Conservation (phyloP, 768 basidiomycete genomes). For the Leccinellum luteum region DNA sequence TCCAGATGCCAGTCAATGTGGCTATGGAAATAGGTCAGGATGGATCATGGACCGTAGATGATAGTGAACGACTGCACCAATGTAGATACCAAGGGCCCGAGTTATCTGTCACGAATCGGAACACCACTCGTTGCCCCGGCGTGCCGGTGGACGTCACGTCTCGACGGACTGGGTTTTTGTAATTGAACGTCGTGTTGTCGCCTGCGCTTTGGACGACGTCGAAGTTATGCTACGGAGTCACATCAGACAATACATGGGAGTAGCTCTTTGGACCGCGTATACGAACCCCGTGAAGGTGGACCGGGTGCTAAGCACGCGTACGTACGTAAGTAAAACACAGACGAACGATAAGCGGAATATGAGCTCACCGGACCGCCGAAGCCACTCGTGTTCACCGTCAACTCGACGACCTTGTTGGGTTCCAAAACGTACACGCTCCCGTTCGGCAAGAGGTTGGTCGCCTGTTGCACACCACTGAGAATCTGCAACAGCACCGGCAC, state of each 20-base stretch:
- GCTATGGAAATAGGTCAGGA: conserved; percentile 7
- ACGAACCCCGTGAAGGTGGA: neutral
- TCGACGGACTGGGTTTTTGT: neutral
- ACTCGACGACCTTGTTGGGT: neutral
- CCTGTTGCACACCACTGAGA: neutral
- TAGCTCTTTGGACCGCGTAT: too few relatives aligned
- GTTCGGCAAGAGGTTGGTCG: neutral
- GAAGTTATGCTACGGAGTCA: neutral
- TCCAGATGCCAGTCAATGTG: conserved; percentile 32
- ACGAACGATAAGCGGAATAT: neutral
- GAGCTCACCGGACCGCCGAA: neutral
- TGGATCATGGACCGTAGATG: neutral
- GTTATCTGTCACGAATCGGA: neutral
- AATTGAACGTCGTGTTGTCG: neutral
- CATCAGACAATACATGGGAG: neutral
- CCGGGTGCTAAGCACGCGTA: neutral
- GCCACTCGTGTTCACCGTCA: neutral
- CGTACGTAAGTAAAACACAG: neutral
- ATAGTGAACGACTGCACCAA: conserved; percentile 19
- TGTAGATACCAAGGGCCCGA: conserved; percentile 18
- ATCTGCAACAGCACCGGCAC: neutral
- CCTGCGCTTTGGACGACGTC: neutral
- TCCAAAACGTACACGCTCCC: neutral
- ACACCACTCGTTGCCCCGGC: neutral
- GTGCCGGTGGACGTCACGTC: neutral